A percentile compares a stretch with the other conserved stretches of the same genome.
phyloP scores from a whole-genome alignment of 2,329 filamentous ascomycete species.

The Chalaropsis ovoidea region DNA sequence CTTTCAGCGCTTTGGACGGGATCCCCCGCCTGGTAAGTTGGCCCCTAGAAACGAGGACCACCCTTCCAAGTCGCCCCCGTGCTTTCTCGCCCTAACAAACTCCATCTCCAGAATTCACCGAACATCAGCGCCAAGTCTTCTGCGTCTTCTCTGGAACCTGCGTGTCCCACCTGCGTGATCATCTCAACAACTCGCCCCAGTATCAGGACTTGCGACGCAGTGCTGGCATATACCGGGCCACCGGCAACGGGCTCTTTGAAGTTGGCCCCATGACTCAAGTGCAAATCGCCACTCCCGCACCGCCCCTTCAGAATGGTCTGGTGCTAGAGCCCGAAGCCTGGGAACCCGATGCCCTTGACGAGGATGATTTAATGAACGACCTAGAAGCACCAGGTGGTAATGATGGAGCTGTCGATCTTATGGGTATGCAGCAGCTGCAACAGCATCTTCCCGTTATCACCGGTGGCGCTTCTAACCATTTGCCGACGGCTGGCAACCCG shows the following conservation, averaged over 20 bases:
- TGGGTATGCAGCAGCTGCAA: constrained; percentile 15
- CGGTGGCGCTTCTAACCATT: not conserved
- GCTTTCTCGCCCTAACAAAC: constrained; percentile 28
- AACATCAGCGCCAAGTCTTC: constrained; percentile 89
- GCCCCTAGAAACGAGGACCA: not conserved
- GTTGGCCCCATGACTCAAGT: not conserved
- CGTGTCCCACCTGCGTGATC: constrained; percentile 64
- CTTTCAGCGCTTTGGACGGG: constrained; percentile 73
- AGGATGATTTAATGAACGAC: constrained; percentile 11
- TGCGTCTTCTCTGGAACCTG: constrained; percentile 92
- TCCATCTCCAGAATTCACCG: constrained; percentile 65
- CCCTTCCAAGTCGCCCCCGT: too few species aligned
- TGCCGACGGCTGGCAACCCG: not conserved
- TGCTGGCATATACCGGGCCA: constrained; percentile 6
- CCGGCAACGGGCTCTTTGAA: constrained; percentile 3
- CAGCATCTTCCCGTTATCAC: not conserved
- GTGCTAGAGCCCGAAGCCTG: not conserved
- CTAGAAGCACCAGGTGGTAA: not conserved
- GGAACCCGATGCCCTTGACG: constrained; percentile 4
- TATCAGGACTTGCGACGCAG: constrained; percentile 38
- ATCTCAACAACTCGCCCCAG: constrained; percentile 53
- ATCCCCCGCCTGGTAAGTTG: constrained; percentile 59
- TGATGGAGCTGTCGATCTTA: not conserved
- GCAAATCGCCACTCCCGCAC: not conserved
- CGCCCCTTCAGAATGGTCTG: constrained; percentile 6